A percentile compares a stretch with the other conserved stretches of the same genome.
phyloP scores from a whole-genome alignment of 192 early-diverging fungal species.

The Podila horticola region DNA sequence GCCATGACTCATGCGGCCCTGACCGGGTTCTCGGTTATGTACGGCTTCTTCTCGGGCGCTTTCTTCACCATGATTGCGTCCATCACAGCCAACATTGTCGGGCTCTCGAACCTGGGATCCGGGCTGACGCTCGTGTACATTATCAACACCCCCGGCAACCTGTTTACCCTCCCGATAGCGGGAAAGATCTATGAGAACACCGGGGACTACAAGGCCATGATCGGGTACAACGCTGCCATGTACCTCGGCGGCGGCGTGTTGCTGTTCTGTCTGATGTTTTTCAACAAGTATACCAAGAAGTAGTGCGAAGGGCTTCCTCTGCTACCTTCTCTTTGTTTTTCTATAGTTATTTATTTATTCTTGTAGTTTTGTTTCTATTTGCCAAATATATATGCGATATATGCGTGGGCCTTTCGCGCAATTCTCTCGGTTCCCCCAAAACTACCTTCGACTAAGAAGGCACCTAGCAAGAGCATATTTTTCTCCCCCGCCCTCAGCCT shows the following conservation, averaged over 20 bases:
- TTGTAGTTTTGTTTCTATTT: not conserved
- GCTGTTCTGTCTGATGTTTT: slow-evolving; percentile 14
- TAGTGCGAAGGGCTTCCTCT: not conserved
- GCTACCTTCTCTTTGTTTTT: not conserved
- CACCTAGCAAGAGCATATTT: too few species aligned
- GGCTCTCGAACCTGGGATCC: slow-evolving; percentile 14
- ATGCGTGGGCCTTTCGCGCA: too few species aligned
- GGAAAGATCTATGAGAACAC: slow-evolving; percentile 26
- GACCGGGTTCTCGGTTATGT: slow-evolving; percentile 21
- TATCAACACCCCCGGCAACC: slow-evolving; percentile 47
- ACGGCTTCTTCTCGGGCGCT: slow-evolving; percentile 35
- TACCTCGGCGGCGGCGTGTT: slow-evolving; percentile 19
- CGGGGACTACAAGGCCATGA: slow-evolving; percentile 29
- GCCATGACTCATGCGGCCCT: slow-evolving; percentile 8
- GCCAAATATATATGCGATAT: too few species aligned
- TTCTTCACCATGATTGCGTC: slow-evolving; percentile 40
- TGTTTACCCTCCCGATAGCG: slow-evolving; percentile 43
- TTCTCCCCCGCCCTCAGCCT: too few species aligned
- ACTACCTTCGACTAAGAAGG: too few species aligned
- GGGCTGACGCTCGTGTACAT: slow-evolving; percentile 38
- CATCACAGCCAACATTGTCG: slow-evolving; percentile 37
- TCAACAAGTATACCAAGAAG: slow-evolving; percentile 7
- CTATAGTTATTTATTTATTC: not conserved
- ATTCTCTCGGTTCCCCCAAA: not conserved
- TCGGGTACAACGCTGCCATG: slow-evolving; percentile 33